A percentile compares a stretch with the other conserved stretches of the same genome.
These are phyloP conservation scores for Austroboletus niveus DNA, from an alignment of 1,284 basidiomycete genomes.

Conservation along the genomic window DNA sequence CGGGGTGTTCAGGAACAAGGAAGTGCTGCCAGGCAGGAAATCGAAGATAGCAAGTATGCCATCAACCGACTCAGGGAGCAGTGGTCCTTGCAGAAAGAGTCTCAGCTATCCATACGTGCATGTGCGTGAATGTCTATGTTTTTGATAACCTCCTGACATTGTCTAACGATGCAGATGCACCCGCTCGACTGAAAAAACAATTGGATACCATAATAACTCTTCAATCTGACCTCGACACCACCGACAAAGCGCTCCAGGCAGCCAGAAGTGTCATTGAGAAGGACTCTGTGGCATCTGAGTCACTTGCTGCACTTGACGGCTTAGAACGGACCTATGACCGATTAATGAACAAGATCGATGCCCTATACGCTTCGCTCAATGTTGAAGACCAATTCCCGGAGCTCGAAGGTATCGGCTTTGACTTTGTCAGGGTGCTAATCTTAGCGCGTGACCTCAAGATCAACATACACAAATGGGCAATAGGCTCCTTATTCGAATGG, in stretches of 20 bases:
- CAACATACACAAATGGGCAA: neutral
- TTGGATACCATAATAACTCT: conserved; percentile 35
- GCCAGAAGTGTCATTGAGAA: neutral
- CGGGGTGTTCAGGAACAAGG: conserved; percentile 16
- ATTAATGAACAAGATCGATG: neutral
- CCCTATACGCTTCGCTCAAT: neutral
- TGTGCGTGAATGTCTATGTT: neutral
- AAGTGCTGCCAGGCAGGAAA: neutral
- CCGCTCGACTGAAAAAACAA: conserved; percentile 33
- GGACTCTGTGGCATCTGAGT: neutral
- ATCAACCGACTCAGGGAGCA: conserved; percentile 7
- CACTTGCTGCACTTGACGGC: neutral
- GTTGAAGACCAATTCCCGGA: neutral
- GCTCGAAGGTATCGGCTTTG: neutral
- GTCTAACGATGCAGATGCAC: conserved; percentile 30
- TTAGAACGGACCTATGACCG: neutral
- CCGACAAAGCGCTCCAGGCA: conserved; percentile 23
- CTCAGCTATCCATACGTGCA: conserved; percentile 1
- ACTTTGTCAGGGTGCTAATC: neutral
- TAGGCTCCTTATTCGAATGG: neutral
- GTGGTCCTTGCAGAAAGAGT: conserved; percentile 24
- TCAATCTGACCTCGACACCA: conserved; percentile 32
- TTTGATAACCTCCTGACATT: neutral
- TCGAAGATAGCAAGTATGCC: neutral
- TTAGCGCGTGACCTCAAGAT: neutral